These are phyloP conservation scores for Glebionis coronaria DNA, from an alignment of 129 eudicot species.

Conservation along the genomic window DNA sequence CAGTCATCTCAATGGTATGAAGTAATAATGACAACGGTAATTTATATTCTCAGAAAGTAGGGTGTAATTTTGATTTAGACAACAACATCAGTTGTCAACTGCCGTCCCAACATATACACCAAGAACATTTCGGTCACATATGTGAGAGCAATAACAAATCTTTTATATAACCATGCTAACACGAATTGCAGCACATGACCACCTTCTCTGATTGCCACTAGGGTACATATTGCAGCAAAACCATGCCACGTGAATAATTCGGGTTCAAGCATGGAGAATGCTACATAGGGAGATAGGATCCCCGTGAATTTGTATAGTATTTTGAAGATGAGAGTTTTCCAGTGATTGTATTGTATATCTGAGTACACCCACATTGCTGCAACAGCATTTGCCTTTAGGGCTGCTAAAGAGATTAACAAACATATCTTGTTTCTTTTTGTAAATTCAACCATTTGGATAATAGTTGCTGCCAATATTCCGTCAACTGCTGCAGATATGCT, in stretches of 20 bases:
- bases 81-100: background rate
- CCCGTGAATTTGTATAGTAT: background rate
- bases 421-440: background rate
- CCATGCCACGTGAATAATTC: constrained; percentile 4
- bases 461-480: background rate
- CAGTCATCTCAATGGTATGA: no score
- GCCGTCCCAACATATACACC: background rate
- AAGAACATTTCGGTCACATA: background rate
- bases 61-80: background rate
- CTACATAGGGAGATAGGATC: background rate
- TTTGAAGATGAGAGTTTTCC: background rate
- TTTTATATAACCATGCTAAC: background rate
- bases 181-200: background rate
- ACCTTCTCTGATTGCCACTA: background rate
- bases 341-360: background rate
- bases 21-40: no score
- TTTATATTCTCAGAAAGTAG: no score
- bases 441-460: background rate
- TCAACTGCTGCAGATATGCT: background rate
- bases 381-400: background rate
- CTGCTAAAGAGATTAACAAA: background rate
- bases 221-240: background rate
- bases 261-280: background rate
- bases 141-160: background rate
- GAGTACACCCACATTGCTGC: background rate